phyloP scores from a whole-genome alignment of 805 yeast genomes.

The Candida morakotiae region DNA sequence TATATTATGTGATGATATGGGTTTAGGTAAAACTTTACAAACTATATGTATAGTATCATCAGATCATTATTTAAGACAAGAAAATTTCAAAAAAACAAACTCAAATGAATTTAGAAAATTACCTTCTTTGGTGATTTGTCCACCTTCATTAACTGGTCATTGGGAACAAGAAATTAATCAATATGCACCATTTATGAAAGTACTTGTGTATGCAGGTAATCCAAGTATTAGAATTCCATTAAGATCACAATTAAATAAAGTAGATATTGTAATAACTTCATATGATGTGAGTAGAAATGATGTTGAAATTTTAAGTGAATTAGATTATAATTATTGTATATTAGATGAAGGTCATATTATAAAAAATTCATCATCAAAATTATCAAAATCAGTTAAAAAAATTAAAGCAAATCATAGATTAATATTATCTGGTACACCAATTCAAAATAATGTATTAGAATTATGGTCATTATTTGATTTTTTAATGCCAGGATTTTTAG shows the following conservation, averaged over 20 bases:
- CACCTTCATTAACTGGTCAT: conserved; percentile 97
- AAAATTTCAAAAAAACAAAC: conserved; percentile 57
- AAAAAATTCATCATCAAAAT: conserved; percentile 83
- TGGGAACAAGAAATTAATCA: conserved; percentile 95
- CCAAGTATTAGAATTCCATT: conserved; percentile 66
- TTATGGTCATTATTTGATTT: conserved; percentile 97
- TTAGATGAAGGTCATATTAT: conserved; percentile 97
- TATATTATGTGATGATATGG: conserved; percentile 98
- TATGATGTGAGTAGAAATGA: conserved; percentile 97
- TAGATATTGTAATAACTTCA: conserved; percentile 90
- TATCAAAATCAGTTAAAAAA: conserved; percentile 82
- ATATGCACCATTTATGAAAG: conserved; percentile 82
- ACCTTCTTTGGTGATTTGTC: conserved; percentile 88
- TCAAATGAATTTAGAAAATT: conserved; percentile 66
- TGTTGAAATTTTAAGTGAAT: conserved; percentile 52
- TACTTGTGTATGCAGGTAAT: conserved; percentile 89
- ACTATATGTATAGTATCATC: conserved; percentile 96
- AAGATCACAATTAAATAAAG: conserved; percentile 45
- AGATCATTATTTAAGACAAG: conserved; percentile 83
- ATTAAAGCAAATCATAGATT: conserved; percentile 84
- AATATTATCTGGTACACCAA: conserved; percentile 94
- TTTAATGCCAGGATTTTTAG: conserved; percentile 97
- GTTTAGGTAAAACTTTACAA: conserved; percentile 94
- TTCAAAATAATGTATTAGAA: conserved; percentile 94
- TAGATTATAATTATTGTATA: conserved; percentile 88